Conservation (phyloP, 2,329 filamentous ascomycete species). For the Talaromyces funiculosus region DNA sequence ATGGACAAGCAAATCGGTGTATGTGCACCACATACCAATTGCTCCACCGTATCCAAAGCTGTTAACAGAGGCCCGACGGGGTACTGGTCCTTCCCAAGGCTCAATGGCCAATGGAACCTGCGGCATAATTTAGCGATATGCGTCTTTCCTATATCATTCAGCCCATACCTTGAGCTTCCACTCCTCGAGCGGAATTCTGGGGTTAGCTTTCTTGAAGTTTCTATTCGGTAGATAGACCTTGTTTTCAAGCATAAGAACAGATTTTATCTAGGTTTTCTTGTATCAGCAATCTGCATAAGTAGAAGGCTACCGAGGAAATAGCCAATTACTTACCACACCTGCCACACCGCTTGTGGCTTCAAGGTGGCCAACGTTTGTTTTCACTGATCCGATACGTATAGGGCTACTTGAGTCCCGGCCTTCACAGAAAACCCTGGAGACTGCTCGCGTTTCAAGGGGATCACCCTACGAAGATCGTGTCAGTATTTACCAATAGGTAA, state of each 20-base stretch:
- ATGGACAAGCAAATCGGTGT: background rate
- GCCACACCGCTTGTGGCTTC: conserved; percentile 43
- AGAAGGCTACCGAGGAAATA: background rate
- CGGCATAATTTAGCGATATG: background rate
- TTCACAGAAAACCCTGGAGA: conserved; percentile 7
- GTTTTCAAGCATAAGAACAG: conserved; percentile 38
- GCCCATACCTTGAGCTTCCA: conserved; percentile 12
- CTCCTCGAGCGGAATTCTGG: conserved; percentile 16
- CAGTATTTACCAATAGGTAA: background rate
- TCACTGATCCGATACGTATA: conserved; percentile 23
- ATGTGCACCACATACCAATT: background rate
- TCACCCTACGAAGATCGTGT: conserved; percentile 16
- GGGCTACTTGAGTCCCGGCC: conserved; percentile 2
- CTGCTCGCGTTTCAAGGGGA: conserved; percentile 19
- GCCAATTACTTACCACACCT: conserved; percentile 20
- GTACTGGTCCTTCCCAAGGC: conserved; percentile 22
- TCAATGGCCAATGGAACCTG: conserved; percentile 17
- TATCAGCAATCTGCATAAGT: background rate
- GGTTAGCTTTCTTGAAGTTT: conserved; percentile 21
- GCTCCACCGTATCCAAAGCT: conserved; percentile 34
- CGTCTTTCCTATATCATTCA: background rate
- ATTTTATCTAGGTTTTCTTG: conserved; percentile 35
- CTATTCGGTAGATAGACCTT: conserved; percentile 13
- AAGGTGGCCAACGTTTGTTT: conserved; percentile 36
- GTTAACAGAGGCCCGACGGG: conserved; percentile 24